A percentile compares a stretch with the other conserved stretches of the same genome.
Conservation (phyloP, 805 yeast species). For the Ogataea thermomethanolica region DNA sequence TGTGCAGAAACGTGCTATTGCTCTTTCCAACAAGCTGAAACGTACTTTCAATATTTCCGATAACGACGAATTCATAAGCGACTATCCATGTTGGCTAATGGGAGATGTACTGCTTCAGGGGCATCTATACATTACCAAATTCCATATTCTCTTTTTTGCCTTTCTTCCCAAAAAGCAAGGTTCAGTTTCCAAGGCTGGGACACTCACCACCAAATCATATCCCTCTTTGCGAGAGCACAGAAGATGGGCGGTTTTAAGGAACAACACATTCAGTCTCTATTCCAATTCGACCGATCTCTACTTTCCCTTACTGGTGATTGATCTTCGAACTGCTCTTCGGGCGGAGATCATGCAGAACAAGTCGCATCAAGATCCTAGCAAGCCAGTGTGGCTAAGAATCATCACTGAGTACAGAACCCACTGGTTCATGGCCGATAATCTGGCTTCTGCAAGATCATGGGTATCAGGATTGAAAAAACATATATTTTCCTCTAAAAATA, state of each 20-base stretch:
- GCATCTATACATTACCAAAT: slow-evolving; percentile 66
- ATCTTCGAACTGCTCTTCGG: slow-evolving; percentile 57
- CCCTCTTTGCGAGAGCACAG: slow-evolving; percentile 42
- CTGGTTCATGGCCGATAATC: slow-evolving; percentile 69
- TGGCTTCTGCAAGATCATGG: slow-evolving; percentile 78
- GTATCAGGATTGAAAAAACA: slow-evolving; percentile 67
- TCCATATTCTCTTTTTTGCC: slow-evolving; percentile 70
- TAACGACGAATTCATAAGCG: slow-evolving; percentile 54
- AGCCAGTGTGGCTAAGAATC: slow-evolving; percentile 52
- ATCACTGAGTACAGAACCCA: slow-evolving; percentile 55
- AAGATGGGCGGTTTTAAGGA: slow-evolving; percentile 78
- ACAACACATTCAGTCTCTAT: slow-evolving; percentile 65
- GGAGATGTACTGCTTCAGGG: slow-evolving; percentile 86
- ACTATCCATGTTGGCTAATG: slow-evolving; percentile 74
- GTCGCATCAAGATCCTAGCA: slow-evolving; percentile 16
- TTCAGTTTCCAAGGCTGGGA: slow-evolving; percentile 45
- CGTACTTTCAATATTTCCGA: slow-evolving; percentile 44
- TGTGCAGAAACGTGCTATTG: slow-evolving; percentile 32
- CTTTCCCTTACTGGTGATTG: slow-evolving; percentile 76
- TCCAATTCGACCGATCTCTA: slow-evolving; percentile 73
- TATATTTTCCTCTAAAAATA: slow-evolving; percentile 69
- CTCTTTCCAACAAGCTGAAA: slow-evolving; percentile 35
- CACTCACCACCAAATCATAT: slow-evolving; percentile 41
- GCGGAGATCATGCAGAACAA: slow-evolving; percentile 46
- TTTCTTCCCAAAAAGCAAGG: slow-evolving; percentile 59